Conservation (phyloP, 2,329 filamentous ascomycete genomes). For the Lecanicillium sp. region DNA sequence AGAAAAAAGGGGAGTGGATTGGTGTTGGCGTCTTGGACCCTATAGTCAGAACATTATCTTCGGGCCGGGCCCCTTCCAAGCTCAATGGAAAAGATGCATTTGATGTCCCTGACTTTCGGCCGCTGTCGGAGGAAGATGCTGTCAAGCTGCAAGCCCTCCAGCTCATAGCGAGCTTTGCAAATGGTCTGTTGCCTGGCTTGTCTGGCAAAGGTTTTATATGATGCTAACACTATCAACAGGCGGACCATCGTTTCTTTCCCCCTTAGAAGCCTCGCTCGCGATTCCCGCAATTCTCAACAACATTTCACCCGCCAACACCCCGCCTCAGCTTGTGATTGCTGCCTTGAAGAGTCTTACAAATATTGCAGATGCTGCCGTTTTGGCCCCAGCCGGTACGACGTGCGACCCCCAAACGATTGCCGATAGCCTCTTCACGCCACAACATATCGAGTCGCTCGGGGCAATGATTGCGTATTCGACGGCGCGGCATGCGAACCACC, state of each 20-base stretch:
- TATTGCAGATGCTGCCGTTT: constrained; percentile 55
- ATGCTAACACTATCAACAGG: constrained; percentile 38
- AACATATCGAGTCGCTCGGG: constrained; percentile 53
- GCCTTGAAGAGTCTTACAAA: constrained; percentile 68
- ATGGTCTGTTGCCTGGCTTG: constrained; percentile 55
- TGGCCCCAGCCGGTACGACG: constrained; percentile 42
- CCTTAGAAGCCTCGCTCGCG: constrained; percentile 59
- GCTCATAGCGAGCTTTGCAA: constrained; percentile 75
- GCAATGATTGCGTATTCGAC: constrained; percentile 46
- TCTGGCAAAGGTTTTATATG: too few species aligned
- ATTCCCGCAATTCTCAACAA: constrained; percentile 64
- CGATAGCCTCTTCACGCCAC: constrained; percentile 54
- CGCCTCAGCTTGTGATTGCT: constrained; percentile 59
- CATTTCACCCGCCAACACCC: constrained; percentile 56
- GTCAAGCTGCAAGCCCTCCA: constrained; percentile 72
- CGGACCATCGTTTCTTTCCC: constrained; percentile 68
- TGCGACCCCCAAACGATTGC: constrained; percentile 45
- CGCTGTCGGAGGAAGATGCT: constrained; percentile 54
- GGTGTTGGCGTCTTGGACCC: constrained; percentile 58
- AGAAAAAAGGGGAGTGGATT: constrained; percentile 77
- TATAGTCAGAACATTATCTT: constrained; percentile 38
- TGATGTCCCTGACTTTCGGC: constrained; percentile 22
- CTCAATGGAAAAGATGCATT: constrained; percentile 31
- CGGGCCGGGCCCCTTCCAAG: constrained; percentile 22
- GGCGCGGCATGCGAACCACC: constrained; percentile 42